These are phyloP conservation scores for Pyricularia sp. DNA, from an alignment of 2,329 filamentous ascomycete genomes.

Conservation along the genomic window DNA sequence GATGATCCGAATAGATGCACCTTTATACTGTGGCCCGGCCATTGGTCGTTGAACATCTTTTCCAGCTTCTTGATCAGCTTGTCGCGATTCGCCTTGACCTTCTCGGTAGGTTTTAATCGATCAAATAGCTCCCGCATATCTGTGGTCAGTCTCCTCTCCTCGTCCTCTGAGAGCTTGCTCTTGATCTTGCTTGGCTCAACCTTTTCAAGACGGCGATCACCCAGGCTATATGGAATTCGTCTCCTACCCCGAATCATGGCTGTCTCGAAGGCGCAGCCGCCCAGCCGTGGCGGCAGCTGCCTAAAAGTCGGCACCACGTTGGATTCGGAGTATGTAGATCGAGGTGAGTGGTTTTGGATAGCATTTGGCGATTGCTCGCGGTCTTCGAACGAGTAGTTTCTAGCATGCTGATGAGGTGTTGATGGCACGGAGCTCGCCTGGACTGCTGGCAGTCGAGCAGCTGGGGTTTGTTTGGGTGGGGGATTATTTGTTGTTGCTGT, in stretches of 20 bases:
- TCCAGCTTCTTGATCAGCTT: constrained; percentile 79
- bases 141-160: constrained; percentile 61
- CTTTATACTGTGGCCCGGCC: constrained; percentile 80
- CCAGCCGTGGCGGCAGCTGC: constrained; percentile 43
- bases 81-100: constrained; percentile 63
- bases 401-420: constrained; percentile 79
- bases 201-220: constrained; percentile 64
- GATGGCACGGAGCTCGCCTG: constrained; percentile 87
- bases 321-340: constrained; percentile 81
- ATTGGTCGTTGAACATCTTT: constrained; percentile 75
- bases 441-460: constrained; percentile 18
- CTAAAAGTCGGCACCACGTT: constrained; percentile 60
- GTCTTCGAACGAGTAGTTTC: constrained; percentile 69
- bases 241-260: constrained; percentile 68
- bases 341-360: constrained; percentile 68
- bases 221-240: constrained; percentile 83
- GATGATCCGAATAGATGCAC: constrained; percentile 97
- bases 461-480: constrained; percentile 7
- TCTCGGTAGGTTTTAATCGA: constrained; percentile 65
- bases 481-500: not conserved
- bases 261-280: constrained; percentile 79
- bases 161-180: constrained; percentile 54
- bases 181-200: constrained; percentile 61
- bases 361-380: constrained; percentile 67
- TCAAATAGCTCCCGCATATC: constrained; percentile 82